Conservation (phyloP, 805 yeast genomes). For the Spathaspora hagerdaliae region DNA sequence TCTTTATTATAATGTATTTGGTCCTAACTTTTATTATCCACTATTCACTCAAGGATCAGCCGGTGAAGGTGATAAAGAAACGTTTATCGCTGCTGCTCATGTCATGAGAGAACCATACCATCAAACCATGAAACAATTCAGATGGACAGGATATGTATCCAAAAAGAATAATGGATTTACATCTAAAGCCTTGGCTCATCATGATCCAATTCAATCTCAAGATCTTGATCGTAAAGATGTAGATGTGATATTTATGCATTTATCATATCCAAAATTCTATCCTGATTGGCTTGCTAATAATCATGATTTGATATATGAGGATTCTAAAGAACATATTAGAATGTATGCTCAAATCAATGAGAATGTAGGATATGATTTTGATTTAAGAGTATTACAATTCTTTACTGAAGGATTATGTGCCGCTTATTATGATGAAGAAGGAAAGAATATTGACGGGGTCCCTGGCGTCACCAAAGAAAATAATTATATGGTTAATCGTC, state of each 20-base stretch:
- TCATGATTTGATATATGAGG: conserved; percentile 31
- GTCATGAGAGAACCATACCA: conserved; percentile 45
- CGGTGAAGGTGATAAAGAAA: conserved; percentile 81
- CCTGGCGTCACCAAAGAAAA: conserved; percentile 11
- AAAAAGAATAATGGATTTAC: conserved; percentile 22
- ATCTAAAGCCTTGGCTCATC: conserved; percentile 36
- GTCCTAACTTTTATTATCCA: conserved; percentile 65
- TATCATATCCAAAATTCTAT: conserved; percentile 51
- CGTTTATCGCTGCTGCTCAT: conserved; percentile 66
- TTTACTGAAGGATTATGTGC: conserved; percentile 38
- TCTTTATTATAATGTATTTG: conserved; percentile 60
- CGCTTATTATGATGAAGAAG: conserved; percentile 25
- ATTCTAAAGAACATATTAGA: conserved; percentile 32
- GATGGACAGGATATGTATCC: conserved; percentile 33
- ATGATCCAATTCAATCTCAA: conserved; percentile 33
- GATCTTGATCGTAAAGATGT: conserved; percentile 9
- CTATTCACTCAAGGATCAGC: conserved; percentile 68
- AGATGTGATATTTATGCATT: conserved; percentile 47
- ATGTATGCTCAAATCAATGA: conserved; percentile 34
- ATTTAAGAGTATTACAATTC: conserved; percentile 33
- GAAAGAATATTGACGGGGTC: conserved; percentile 23
- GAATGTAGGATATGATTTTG: conserved; percentile 41
- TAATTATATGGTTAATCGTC: conserved; percentile 32
- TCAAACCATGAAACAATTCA: conserved; percentile 46
- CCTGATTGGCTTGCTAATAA: conserved; percentile 31